Evolutionary conservation across 768 basidiomycete species (phyloP), one percentile per base, ranked within the genome.

Genomic region (Ramaria sp.): DNA sequence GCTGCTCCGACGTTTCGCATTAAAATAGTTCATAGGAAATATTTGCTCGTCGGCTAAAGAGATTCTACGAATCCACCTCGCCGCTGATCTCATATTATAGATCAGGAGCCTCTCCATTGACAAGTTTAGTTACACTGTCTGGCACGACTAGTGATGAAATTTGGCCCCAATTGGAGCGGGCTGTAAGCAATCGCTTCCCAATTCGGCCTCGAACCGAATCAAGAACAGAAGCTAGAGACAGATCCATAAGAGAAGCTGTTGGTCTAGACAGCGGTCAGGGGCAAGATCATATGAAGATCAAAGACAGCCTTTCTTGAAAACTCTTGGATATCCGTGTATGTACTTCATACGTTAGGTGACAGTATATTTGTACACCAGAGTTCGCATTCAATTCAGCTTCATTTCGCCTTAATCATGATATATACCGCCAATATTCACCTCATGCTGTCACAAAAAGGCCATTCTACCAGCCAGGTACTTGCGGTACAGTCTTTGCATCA

Each of bases 101-200:
- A 28, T 61, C 65, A 7, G 64, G 70, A 47, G 66, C 71, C 7
- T 70, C 76, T 20, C 56, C 18, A 44, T 41, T 18, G 37, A 68
- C 74, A 25, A 71, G 69, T 50, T 62, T 88, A 9, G 73, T 76
- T 42, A 81, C 81, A 2, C 66, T 95, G 28, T 71, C 75, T 18
- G 90, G 91, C 3, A 69, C 73, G 53, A 88, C 88, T 7, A 88
- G 86, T 2, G 87, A 93, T 62, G 88, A 92, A 66, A 93, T 94
- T 58, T 94, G 90, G 90, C 89, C 88, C 2, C 71, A 82, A 59
- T 74, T 95, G 10, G 88, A 91, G 58, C 67, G 67, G 42, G 70
- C 78, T 20, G 71, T 92, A 22, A 70, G 71, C 49, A 67, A 70
- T 24, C 66, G 74, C 2, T 86, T 86, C 63, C 84, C 88, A 2